These are phyloP conservation scores for Acacia confusa DNA, from an alignment of 306 rosid genomes.

Conservation along the genomic window DNA sequence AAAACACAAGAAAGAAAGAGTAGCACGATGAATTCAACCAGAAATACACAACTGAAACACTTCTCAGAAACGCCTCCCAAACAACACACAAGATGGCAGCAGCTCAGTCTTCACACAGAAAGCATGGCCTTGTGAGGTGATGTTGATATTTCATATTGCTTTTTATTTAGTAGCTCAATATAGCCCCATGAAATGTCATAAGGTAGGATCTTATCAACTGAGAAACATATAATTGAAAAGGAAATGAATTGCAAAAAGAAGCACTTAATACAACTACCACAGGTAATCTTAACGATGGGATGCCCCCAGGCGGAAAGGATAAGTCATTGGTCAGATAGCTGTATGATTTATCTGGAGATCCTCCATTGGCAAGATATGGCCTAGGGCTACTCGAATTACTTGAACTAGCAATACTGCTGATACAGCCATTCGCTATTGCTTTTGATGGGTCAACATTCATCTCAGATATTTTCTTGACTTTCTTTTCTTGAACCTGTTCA, in stretches of 20 bases:
- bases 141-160: slow-evolving; percentile 17
- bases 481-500: slow-evolving; percentile 94
- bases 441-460: slow-evolving; percentile 83
- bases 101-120: neutral
- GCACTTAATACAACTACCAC: slow-evolving; percentile 69
- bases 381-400: slow-evolving; percentile 65
- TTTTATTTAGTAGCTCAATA: slow-evolving; percentile 10
- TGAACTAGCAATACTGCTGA: slow-evolving; percentile 77
- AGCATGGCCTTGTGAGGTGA: neutral
- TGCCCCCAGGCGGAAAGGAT: slow-evolving; percentile 78
- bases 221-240: neutral
- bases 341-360: slow-evolving; percentile 55
- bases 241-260: slow-evolving; percentile 1
- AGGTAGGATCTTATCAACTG: neutral
- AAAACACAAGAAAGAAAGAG: neutral
- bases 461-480: slow-evolving; percentile 88
- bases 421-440: slow-evolving; percentile 73
- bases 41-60: neutral
- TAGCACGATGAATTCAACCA: slow-evolving; percentile 20
- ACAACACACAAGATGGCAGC: neutral
- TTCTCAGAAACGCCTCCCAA: neutral
- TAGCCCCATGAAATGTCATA: neutral
- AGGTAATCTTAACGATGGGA: slow-evolving; percentile 75
- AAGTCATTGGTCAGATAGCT: slow-evolving; percentile 59
- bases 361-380: slow-evolving; percentile 82